Conservation (phyloP, 176 grass and related monocot genomes). For the Miscanthus lutarioriparius region DNA sequence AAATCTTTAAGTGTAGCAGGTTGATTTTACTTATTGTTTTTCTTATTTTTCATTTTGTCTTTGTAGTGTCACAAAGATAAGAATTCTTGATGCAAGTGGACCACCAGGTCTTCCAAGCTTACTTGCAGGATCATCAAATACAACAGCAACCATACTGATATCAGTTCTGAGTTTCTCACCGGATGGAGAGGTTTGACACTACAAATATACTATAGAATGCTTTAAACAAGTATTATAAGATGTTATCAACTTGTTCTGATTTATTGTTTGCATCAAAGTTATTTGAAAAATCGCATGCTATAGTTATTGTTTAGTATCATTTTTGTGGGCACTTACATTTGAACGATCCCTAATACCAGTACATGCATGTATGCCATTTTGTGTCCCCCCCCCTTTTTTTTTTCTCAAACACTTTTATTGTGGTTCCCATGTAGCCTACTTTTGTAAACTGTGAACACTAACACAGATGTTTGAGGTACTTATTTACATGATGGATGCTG, state of each 20-base stretch:
- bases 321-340: neutral
- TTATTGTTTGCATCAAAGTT: conserved; percentile 10
- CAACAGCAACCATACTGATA: conserved; percentile 58
- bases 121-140: conserved; percentile 63
- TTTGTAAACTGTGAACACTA: neutral
- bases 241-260: neutral
- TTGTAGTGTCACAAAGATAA: conserved; percentile 93
- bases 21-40: conserved; percentile 28
- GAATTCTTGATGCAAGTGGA: conserved; percentile 92
- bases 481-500: neutral
- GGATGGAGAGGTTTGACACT: conserved; percentile 79
- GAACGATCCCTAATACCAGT: neutral
- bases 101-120: conserved; percentile 88
- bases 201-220: neutral
- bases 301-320: neutral
- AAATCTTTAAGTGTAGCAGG: neutral
- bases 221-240: conserved; percentile 14
- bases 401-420: neutral
- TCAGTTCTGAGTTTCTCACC: conserved; percentile 89
- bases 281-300: neutral
- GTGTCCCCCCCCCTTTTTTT: neutral
- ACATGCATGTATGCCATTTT: neutral
- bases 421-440: neutral
- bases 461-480: neutral
- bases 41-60: conserved; percentile 2